Evolutionary conservation across 306 rosid species (phyloP), one percentile per base, ranked within the genome.

Genomic region (Castanospermum australe): DNA sequence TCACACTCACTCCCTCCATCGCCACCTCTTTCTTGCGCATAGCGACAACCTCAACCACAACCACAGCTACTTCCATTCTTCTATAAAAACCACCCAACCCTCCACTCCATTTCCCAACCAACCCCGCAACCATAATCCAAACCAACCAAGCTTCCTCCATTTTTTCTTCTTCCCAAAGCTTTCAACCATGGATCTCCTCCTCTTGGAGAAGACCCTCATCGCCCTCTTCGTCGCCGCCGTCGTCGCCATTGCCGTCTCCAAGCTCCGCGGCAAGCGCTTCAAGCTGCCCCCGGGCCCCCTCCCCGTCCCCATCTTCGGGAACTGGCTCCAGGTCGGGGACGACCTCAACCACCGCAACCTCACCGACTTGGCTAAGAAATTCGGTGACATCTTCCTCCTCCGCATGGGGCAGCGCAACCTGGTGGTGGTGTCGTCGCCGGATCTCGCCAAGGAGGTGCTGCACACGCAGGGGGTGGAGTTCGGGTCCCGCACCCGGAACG

Each of bases 261-360:
- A 92, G 36, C 69, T 90, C 25, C 92, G 93, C 0, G 95, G 97
- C 7, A 90, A 82, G 75, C 76, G 83, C 0, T 90, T 92, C 83
- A 90, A 86, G 67, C 91, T 92, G 14, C 97, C 97, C 0, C 97
- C 97, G 0, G 97, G 95, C 0, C 97, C 97, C 0, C 68, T 90
- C 0, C 95, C 97, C 0, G 90, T 92, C 0, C 97, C 97, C 0
- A 71, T 92, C 3, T 92, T 92, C 80, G 97, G 97, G 0, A 92
- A 92, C 80, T 92, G 97, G 97, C 95, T 92, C 33, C 97, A 92
- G n/a, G 97, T 92, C 73, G 93, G 97, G 0, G 97, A 92, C 35
- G 97, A 92, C 47, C 82, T 92, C 39, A 92, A 92, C 83, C 97
- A 92, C 88, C 87, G 97, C 0, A 92, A 90, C 45, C 89, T 92